Evolutionary conservation across 2,329 filamentous ascomycete genomes (phyloP), one percentile per base, ranked within the genome.

Genomic region (Ilyonectria destructans): DNA sequence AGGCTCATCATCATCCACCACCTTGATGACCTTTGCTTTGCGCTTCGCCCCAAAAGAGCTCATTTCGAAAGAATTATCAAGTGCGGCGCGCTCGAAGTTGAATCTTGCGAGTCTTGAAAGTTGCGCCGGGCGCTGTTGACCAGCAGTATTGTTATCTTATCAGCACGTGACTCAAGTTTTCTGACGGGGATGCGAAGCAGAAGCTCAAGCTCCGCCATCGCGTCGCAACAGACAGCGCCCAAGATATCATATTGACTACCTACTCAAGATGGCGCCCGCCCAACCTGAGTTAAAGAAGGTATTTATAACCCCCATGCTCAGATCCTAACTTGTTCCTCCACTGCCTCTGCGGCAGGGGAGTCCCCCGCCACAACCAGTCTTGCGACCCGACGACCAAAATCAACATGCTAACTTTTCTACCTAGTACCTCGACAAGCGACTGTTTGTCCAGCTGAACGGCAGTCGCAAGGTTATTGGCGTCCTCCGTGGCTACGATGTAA

Each of bases 211-310:
- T 74, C 63, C 60, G 65, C 17, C 31, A 75, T 77, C 73, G 75
- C 77, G 75, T 77, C 73, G 75, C 69, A 77, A 64, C 56, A 62
- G 62, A 70, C 75, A 71, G 56, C 67, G 58, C 67, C 70, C 65
- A 79, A 57, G 40, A 71, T 64, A 68, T 67, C 68, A 68, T 65
- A 68, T 69, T 70, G 67, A 78, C 67, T 75, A 74, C 75, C 67
- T 75, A 74, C 75, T 82, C 85, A 93, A 87, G 74, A 99, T 99
- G 96, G 94, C 96, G 85, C 96, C 97, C 91, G 95, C 96, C 82
- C 96, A 98, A 85, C 96, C 96, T 78, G 97, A 99, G 87, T 90
- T 99, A 71, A 99, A 98, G 86, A 99, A 98, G 91, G 96, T 97
- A 84, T 29, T 74, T 65, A 10, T 3, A 6, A n/a, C 13, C 13